A percentile compares a stretch with the other conserved stretches of the same genome.
phyloP scores from a whole-genome alignment of 2,329 filamentous ascomycete genomes.

The Sporothrix pseudoabietina region DNA sequence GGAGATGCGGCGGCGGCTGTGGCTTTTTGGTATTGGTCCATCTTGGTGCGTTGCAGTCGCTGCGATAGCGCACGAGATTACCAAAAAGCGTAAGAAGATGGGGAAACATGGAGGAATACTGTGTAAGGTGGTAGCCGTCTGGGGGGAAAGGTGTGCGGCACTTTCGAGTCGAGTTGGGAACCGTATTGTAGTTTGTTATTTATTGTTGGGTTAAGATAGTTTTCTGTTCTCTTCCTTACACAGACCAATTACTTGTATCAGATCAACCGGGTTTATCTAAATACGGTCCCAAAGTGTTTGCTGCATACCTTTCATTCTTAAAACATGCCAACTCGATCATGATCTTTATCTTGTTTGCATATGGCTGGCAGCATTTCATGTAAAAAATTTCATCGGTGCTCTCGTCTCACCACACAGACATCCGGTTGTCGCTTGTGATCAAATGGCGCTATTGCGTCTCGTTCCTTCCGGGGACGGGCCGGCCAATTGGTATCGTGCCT shows the following conservation, averaged over 20 bases:
- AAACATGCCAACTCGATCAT: too few species aligned
- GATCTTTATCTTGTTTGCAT: too few species aligned
- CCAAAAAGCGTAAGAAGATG: not conserved
- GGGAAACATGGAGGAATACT: not conserved
- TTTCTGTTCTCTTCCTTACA: not conserved
- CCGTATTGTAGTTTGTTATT: not conserved
- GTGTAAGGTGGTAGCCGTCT: conserved; percentile 1
- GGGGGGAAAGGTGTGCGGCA: not conserved
- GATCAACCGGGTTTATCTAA: not conserved
- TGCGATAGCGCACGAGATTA: not conserved
- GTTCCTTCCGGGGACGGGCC: conserved; percentile 3
- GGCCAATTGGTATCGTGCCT: not conserved
- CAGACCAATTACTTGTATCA: too few species aligned
- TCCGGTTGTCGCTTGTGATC: not conserved
- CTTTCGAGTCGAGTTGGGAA: not conserved
- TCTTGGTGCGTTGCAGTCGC: conserved; percentile 8
- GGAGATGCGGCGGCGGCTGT: conserved; percentile 16
- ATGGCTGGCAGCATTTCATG: too few species aligned
- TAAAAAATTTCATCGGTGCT: too few species aligned
- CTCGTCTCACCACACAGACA: not conserved
- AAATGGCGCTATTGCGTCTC: not conserved
- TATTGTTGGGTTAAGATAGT: not conserved
- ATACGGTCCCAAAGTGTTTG: not conserved
- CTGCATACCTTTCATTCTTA: not conserved
- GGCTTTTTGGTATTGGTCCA: not conserved